Evolutionary conservation across 2,329 filamentous ascomycete species (phyloP).

Genomic region (Hypoxylon sp.): DNA sequence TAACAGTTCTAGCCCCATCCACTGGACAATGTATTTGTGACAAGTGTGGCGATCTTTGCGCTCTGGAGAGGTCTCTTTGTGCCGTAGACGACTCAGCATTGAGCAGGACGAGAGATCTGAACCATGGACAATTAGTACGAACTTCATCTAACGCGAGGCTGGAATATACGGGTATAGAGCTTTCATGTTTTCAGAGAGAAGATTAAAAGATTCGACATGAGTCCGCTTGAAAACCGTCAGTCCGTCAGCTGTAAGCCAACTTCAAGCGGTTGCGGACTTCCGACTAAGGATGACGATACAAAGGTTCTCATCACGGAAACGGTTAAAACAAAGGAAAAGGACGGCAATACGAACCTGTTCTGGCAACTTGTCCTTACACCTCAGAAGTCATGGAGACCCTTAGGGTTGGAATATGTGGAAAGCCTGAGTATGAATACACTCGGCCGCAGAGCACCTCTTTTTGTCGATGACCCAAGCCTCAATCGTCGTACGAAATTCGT

Average conservation of each 20-base stretch:
- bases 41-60: not conserved
- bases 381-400: not conserved
- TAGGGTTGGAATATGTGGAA: not conserved
- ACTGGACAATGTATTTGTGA: not conserved
- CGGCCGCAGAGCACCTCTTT: constrained; percentile 1
- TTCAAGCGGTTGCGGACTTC: constrained; percentile 58
- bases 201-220: constrained; percentile 58
- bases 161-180: not conserved
- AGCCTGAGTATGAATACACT: not conserved
- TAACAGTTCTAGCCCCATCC: too few species aligned
- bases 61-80: not conserved
- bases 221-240: constrained; percentile 39
- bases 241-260: constrained; percentile 43
- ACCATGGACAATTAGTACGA: not conserved
- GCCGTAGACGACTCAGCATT: not conserved
- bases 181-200: constrained; percentile 59
- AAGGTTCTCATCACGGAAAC: constrained; percentile 79
- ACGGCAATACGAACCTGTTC: constrained; percentile 38
- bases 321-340: constrained; percentile 7
- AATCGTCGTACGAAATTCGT: constrained; percentile 58
- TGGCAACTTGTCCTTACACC: constrained; percentile 2
- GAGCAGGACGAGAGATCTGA: not conserved
- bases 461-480: constrained; percentile 28
- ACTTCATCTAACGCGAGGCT: not conserved
- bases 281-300: constrained; percentile 98